Base-by-base conservation (phyloP, 306 rosid species). In the Quercus suber region DNA sequence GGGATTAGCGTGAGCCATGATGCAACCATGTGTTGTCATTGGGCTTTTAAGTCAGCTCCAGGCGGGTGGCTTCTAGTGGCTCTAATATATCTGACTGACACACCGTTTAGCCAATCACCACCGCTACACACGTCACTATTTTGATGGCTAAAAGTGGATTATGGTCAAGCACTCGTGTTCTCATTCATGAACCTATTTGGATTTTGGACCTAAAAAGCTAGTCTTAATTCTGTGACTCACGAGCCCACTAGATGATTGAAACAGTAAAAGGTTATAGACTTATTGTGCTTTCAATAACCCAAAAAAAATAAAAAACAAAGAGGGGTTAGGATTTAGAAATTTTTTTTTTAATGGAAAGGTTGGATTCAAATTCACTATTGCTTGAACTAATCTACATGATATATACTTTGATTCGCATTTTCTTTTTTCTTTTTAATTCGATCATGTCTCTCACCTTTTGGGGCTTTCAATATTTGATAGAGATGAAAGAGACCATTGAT, bases 1-100 rank as follows among this genome's bases (percentile, higher is more conserved):
- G 74, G 57, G 45, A 41, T 49, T 37, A 73, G 81, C 84, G 58
- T 75, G 83, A 75, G 58, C 88, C 80, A 76, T 85, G 83, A 78
- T 61, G 83, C 82, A 74, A 74, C 85, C 57, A 45, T 69, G 84
- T 51, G 63, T 58, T 3, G 25, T 57, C 74, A 68, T 59, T 28
- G 69, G 73, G 19, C 75, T 57, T 80, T 81, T 33, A 31, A 49
- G 84, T 76, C 80, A 35, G 35, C 52, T 43, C 37, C 28, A 55
- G 51, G 74, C 28, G 35, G 78, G 55, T 59, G 55, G 64, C 61
- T 20, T 70, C 81, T 23, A 75, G 65, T 21, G 76, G 55, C 78
- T 71, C 76, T 35, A 37, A 19, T 41, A 23, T 37, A 23, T 27
- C 55, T 3, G 10, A 79, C 51, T 41, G 25, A 61, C 63, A 23